Percentiles rank a stretch among this genome's conserved stretches.
phyloP scores from a whole-genome alignment of 768 basidiomycete species.

The Phaeotremella fagi region DNA sequence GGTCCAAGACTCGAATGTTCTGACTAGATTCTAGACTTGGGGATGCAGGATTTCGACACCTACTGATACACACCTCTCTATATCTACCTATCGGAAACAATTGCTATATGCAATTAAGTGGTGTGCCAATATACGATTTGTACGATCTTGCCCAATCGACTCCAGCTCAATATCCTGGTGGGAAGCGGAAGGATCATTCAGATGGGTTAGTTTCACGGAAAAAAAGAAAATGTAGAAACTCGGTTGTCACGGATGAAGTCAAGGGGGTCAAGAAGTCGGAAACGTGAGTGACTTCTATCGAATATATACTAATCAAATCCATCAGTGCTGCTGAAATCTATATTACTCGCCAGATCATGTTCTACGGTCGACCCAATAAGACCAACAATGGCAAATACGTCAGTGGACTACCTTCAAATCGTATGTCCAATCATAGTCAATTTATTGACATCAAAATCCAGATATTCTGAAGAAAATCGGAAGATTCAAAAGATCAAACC shows the following conservation, averaged over 20 bases:
- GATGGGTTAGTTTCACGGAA: not conserved
- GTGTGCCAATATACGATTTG: conserved; percentile 59
- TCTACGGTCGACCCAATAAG: conserved; percentile 31
- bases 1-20: not conserved
- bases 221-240: not conserved
- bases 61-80: conserved; percentile 68
- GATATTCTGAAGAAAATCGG: conserved; percentile 61
- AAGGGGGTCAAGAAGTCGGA: not conserved
- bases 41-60: conserved; percentile 66
- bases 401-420: conserved; percentile 28
- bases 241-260: not conserved
- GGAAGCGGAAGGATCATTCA: not conserved
- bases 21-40: conserved; percentile 59
- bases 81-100: conserved; percentile 76
- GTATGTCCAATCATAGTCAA: conserved; percentile 11
- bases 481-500: conserved; percentile 26
- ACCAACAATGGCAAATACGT: conserved; percentile 3
- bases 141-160: conserved; percentile 32
- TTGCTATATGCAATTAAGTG: conserved; percentile 78
- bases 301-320: conserved; percentile 1
- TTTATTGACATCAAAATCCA: conserved; percentile 43
- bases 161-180: not conserved
- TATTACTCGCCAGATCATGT: conserved; percentile 39
- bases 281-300: not conserved
- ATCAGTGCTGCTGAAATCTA: conserved; percentile 25